These are phyloP conservation scores for Dioscorea zingiberensis DNA, from an alignment of 106 monocot species.

Conservation along the genomic window DNA sequence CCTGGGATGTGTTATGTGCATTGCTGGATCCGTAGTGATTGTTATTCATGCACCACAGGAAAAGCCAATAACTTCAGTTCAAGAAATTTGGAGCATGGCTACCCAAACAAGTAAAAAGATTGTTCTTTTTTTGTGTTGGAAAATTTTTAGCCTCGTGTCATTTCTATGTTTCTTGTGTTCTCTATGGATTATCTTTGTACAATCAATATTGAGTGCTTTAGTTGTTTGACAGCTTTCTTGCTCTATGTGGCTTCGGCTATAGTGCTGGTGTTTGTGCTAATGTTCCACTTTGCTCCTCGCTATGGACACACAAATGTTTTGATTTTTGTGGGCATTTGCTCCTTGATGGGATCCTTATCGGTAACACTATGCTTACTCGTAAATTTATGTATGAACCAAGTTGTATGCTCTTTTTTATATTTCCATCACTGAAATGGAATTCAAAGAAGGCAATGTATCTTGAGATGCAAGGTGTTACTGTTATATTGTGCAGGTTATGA, in stretches of 20 bases:
- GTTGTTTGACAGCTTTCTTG: slow-evolving; percentile 62
- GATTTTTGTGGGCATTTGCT: slow-evolving; percentile 68
- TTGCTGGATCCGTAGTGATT: slow-evolving; percentile 69
- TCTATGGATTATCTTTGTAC: background rate
- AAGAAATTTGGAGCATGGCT: slow-evolving; percentile 75
- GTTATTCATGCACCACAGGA: slow-evolving; percentile 83
- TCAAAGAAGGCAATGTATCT: background rate
- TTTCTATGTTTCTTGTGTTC: background rate
- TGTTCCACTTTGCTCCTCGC: slow-evolving; percentile 67
- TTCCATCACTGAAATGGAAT: background rate
- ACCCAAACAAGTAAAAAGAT: slow-evolving; percentile 50
- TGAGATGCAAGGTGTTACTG: background rate
- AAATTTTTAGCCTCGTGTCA: background rate
- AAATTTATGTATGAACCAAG: background rate
- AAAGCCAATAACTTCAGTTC: slow-evolving; percentile 61
- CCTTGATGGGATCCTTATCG: slow-evolving; percentile 81
- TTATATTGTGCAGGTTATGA: slow-evolving; percentile 53
- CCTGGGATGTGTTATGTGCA: slow-evolving; percentile 78
- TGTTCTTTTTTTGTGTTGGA: background rate
- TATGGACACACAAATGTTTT: slow-evolving; percentile 69
- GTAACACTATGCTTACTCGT: slow-evolving; percentile 21
- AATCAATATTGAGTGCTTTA: slow-evolving; percentile 4
- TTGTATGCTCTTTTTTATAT: background rate
- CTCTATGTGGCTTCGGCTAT: slow-evolving; percentile 68
- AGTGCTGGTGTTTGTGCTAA: slow-evolving; percentile 53